Evolutionary conservation across 1,284 basidiomycete species (phyloP).

Genomic region (Amylostereum chailletii): DNA sequence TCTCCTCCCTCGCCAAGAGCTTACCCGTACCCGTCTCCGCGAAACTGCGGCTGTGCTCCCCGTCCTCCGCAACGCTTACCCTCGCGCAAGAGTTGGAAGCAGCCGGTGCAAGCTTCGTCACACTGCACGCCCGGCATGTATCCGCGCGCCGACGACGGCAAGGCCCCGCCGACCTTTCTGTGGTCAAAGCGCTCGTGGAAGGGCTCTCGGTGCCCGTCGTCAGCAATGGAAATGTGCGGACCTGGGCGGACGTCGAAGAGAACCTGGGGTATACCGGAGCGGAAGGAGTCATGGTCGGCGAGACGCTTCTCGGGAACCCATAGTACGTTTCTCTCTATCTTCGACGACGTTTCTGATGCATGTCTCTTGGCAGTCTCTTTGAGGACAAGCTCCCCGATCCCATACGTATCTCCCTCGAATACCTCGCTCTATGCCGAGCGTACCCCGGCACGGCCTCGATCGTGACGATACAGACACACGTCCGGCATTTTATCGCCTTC

Average conservation of each 20-base stretch:
- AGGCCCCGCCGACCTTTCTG: conserved; percentile 55
- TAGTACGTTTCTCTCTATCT: conserved; percentile 31
- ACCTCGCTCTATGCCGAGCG: conserved; percentile 43
- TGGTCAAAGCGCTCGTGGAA: conserved; percentile 47
- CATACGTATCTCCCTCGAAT: conserved; percentile 52
- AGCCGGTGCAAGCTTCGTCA: conserved; percentile 56
- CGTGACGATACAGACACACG: conserved; percentile 43
- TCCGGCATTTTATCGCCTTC: conserved; percentile 53
- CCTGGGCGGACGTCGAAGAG: conserved; percentile 41
- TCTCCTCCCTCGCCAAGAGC: conserved; percentile 49
- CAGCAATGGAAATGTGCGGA: conserved; percentile 70
- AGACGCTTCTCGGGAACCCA: conserved; percentile 61
- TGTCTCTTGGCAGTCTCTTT: conserved; percentile 37
- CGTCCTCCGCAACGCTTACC: conserved; percentile 42
- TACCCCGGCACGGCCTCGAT: conserved; percentile 40
- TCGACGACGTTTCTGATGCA: neutral
- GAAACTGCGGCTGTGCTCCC: conserved; percentile 41
- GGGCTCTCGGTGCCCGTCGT: conserved; percentile 47
- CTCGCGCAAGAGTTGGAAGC: conserved; percentile 49
- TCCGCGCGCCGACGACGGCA: conserved; percentile 58
- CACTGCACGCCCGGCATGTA: conserved; percentile 65
- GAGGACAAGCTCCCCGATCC: conserved; percentile 44
- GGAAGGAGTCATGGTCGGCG: conserved; percentile 73
- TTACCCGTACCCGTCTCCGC: conserved; percentile 53
- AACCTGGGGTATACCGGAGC: conserved; percentile 54